Evolutionary conservation across 371 early-diverging fungal genomes (phyloP).

Genomic region (Capillidium rhysosporum): DNA sequence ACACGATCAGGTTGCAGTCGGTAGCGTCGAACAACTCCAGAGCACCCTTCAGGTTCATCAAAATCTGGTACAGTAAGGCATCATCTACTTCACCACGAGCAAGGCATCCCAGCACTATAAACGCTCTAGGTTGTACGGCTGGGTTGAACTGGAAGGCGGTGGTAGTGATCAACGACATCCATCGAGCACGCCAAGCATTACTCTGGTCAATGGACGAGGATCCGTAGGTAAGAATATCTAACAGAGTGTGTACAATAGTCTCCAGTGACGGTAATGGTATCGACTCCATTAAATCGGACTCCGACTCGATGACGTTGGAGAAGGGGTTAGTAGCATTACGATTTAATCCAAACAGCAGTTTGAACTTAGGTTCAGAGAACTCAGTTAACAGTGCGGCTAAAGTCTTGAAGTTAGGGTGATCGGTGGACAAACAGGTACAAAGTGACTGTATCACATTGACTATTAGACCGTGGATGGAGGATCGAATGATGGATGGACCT

Average conservation of each 20-base stretch:
- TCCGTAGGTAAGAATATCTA: slow-evolving; percentile 58
- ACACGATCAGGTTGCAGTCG: slow-evolving; percentile 49
- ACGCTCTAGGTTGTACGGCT: slow-evolving; percentile 82
- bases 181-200: slow-evolving; percentile 68
- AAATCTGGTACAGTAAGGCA: slow-evolving; percentile 67
- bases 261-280: slow-evolving; percentile 55
- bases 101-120: slow-evolving; percentile 74
- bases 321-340: slow-evolving; percentile 49
- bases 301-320: slow-evolving; percentile 34
- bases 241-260: slow-evolving; percentile 50
- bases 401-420: slow-evolving; percentile 33
- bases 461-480: slow-evolving; percentile 78
- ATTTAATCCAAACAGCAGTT: slow-evolving; percentile 58
- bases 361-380: slow-evolving; percentile 54
- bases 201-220: slow-evolving; percentile 46
- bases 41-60: slow-evolving; percentile 68
- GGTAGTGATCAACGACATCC: slow-evolving; percentile 77
- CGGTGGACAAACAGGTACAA: slow-evolving; percentile 50
- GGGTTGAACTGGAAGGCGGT: slow-evolving; percentile 87
- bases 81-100: slow-evolving; percentile 75
- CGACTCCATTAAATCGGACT: slow-evolving; percentile 40
- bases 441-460: slow-evolving; percentile 77
- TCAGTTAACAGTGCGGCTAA: slow-evolving; percentile 36
- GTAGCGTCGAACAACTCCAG: slow-evolving; percentile 64
- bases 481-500: slow-evolving; percentile 63